A percentile compares a stretch with the other conserved stretches of the same genome.
Conservation (phyloP, 2,329 filamentous ascomycete species). For the Periconia sp. region DNA sequence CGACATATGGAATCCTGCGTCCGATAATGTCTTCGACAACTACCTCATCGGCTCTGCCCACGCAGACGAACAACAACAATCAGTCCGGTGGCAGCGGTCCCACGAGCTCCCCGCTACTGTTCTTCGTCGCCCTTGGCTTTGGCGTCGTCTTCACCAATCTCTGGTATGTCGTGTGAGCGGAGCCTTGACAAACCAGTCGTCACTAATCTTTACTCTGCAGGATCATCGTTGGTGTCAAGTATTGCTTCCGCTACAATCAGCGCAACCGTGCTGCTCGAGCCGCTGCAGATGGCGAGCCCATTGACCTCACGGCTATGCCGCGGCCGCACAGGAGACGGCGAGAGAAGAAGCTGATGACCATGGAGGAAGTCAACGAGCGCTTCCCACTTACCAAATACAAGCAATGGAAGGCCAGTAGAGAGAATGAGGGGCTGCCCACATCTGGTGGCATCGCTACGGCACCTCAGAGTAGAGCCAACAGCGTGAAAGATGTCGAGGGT, state of each 20-base stretch:
- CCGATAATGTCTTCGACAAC: conserved; percentile 32
- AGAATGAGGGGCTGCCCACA: conserved; percentile 81
- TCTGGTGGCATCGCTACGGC: conserved; percentile 78
- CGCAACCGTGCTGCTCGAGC: conserved; percentile 80
- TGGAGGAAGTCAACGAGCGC: conserved; percentile 98
- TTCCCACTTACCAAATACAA: conserved; percentile 98
- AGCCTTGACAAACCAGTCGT: too few species aligned
- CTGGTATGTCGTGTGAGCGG: conserved; percentile 69
- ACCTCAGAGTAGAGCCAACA: conserved; percentile 74
- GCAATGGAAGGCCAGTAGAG: conserved; percentile 84
- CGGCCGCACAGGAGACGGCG: conserved; percentile 82
- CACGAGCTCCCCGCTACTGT: conserved; percentile 77
- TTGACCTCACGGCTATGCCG: conserved; percentile 85
- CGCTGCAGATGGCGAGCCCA: conserved; percentile 79
- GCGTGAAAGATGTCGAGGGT: conserved; percentile 69
- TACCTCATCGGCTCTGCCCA: conserved; percentile 15
- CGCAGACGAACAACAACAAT: conserved; percentile 10
- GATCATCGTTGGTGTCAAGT: conserved; percentile 99
- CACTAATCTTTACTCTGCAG: conserved; percentile 56
- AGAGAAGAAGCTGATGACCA: conserved; percentile 98
- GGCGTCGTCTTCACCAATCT: conserved; percentile 98
- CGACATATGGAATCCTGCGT: conserved; percentile 23
- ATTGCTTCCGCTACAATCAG: conserved; percentile 98
- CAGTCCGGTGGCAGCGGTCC: conserved; percentile 49
- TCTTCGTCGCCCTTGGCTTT: conserved; percentile 95